Evolutionary conservation across 176 grass and related monocot species (phyloP).

Genomic region (Puya raimondii): DNA sequence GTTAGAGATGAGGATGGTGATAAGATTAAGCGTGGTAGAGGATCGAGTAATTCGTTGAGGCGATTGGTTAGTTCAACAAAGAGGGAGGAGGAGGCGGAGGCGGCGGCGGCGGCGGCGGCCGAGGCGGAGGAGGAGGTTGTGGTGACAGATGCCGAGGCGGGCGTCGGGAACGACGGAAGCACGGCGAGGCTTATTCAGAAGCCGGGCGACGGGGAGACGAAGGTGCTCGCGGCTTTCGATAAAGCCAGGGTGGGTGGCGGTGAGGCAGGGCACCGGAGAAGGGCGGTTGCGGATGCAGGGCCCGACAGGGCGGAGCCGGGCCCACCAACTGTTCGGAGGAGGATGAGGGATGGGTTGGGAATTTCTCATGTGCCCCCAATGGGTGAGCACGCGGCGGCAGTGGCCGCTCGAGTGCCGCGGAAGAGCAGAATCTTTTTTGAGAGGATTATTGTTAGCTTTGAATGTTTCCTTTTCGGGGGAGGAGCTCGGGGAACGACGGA

Average conservation of each 20-base stretch:
- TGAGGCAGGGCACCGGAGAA: slow-evolving; percentile 18
- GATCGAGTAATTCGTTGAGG: slow-evolving; percentile 64
- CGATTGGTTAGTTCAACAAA: slow-evolving; percentile 69
- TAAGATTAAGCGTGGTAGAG: slow-evolving; percentile 38
- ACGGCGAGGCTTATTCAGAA: slow-evolving; percentile 64
- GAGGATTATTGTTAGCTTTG: too few relatives aligned
- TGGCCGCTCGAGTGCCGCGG: too few relatives aligned
- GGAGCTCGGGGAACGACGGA: too few relatives aligned
- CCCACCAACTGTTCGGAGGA: slow-evolving; percentile 19
- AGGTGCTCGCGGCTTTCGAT: slow-evolving; percentile 18
- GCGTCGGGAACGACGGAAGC: slow-evolving; percentile 30
- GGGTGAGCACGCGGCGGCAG: slow-evolving; percentile 48
- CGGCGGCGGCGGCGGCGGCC: slow-evolving; percentile 32
- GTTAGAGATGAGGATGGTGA: slow-evolving; percentile 29
- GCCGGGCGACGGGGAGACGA: slow-evolving; percentile 27
- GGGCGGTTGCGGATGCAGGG: slow-evolving; percentile 1
- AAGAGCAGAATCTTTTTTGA: too few relatives aligned
- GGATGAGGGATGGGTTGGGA: slow-evolving; percentile 22
- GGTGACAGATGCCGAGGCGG: slow-evolving; percentile 30
- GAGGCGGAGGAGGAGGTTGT: slow-evolving; percentile 59
- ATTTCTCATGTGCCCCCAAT: slow-evolving; percentile 46
- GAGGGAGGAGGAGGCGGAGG: slow-evolving; percentile 49
- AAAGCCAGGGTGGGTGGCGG: slow-evolving; percentile 25
- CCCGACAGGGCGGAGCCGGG: slow-evolving; percentile 27
- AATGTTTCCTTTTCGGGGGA: too few relatives aligned